A percentile compares a stretch with the other conserved stretches of the same genome.
Conservation (phyloP, 805 yeast genomes). For the Yarrowia osloensis region DNA sequence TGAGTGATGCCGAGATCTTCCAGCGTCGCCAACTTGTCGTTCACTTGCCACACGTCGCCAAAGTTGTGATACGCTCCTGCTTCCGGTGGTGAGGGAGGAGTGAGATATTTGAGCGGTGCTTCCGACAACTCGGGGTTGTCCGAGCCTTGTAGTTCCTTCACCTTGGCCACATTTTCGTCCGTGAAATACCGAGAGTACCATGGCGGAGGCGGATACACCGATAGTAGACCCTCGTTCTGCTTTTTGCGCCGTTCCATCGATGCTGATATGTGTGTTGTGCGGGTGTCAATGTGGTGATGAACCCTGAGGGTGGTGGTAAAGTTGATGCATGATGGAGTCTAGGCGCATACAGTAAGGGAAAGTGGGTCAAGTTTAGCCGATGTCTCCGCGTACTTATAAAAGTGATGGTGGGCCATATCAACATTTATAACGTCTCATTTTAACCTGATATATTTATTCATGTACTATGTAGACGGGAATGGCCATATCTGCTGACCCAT, state of each 20-base stretch:
- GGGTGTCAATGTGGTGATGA: not conserved
- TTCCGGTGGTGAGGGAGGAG: slow-evolving; percentile 43
- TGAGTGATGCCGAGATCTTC: slow-evolving; percentile 77
- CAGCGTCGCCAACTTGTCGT: slow-evolving; percentile 74
- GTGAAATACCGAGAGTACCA: slow-evolving; percentile 76
- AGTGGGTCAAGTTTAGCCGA: no score
- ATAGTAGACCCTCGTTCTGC: slow-evolving; percentile 49
- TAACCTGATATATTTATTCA: no score
- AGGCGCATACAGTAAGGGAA: not conserved
- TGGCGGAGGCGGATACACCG: slow-evolving; percentile 95
- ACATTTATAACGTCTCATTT: no score
- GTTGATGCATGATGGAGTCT: not conserved
- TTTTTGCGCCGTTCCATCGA: slow-evolving; percentile 32
- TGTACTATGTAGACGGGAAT: no score
- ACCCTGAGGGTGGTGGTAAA: not conserved
- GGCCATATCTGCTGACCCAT: no score
- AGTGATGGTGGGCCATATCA: no score
- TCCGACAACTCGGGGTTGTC: slow-evolving; percentile 32
- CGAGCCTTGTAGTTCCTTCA: not conserved
- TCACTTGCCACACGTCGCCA: slow-evolving; percentile 83
- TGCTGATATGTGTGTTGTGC: not conserved
- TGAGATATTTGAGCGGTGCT: slow-evolving; percentile 35
- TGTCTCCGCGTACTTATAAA: no score
- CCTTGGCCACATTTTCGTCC: slow-evolving; percentile 56
- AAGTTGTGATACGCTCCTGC: slow-evolving; percentile 72